Evolutionary conservation across 768 basidiomycete genomes (phyloP).

Genomic region (Saitozyma sp.): DNA sequence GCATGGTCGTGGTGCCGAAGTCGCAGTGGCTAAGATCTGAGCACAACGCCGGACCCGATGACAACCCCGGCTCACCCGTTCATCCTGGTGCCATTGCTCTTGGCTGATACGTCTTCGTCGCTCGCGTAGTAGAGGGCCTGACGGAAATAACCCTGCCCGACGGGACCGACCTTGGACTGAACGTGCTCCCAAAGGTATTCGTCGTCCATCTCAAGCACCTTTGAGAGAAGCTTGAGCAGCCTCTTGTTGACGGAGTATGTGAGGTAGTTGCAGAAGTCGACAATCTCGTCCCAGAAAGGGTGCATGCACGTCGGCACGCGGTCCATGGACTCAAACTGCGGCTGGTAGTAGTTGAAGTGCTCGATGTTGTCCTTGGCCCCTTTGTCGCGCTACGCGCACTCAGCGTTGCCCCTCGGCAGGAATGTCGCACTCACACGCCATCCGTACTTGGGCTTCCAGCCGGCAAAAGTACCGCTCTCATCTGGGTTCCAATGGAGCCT

Average conservation of each 20-base stretch:
- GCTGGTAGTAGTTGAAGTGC: conserved; percentile 33
- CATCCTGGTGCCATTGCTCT: conserved; percentile 25
- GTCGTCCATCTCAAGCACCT: conserved; percentile 38
- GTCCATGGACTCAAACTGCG: conserved; percentile 15
- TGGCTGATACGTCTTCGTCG: neutral
- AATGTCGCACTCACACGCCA: conserved; percentile 10
- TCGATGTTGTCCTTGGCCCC: conserved; percentile 22
- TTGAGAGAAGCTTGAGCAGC: conserved; percentile 30
- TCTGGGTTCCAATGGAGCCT: conserved; percentile 27
- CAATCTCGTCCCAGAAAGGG: conserved; percentile 34
- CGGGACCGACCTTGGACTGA: conserved; percentile 22
- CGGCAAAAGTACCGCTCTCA: conserved; percentile 20
- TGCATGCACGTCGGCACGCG: conserved; percentile 17
- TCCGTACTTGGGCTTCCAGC: conserved; percentile 27
- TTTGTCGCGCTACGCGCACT: conserved; percentile 3
- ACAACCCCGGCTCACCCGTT: conserved; percentile 16
- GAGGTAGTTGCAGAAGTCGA: conserved; percentile 24
- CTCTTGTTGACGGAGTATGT: conserved; percentile 32
- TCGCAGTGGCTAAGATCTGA: conserved; percentile 21
- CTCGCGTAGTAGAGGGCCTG: conserved; percentile 32
- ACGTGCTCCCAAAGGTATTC: conserved; percentile 42
- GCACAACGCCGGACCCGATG: too few relatives aligned
- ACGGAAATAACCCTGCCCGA: conserved; percentile 28
- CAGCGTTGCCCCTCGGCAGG: conserved; percentile 18
- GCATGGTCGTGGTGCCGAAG: conserved; percentile 30